Evolutionary conservation across 495 filamentous ascomycete species (phyloP), one percentile per base, ranked within the genome.

Genomic region (Darksidea phi): DNA sequence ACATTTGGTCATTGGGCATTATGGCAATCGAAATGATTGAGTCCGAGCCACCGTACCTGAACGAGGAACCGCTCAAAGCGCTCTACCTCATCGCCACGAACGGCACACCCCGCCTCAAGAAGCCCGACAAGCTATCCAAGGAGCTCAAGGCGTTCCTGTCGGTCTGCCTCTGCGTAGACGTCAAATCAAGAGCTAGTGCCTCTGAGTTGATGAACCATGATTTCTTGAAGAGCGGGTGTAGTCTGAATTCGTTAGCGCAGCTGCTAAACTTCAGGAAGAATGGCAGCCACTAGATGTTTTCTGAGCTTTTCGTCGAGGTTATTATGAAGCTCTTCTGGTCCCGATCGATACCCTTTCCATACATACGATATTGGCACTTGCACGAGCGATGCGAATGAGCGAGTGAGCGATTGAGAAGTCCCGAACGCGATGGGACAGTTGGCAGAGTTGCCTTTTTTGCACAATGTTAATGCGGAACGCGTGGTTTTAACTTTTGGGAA

Each of bases 11-110:
- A 12, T 80, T 98, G 49, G 94, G 94, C 67, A 98, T 98, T 77
- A 98, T 97, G 94, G 93, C 94, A 41, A 98, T 98, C 66, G 94
- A 98, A 78, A 96, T 98, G 95, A 98, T 98, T 70, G 95, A 98
- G 75, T 93, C 89, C 11, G 94, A 98, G 71, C 94, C 94, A 6
- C 94, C 94, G 0, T 97, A 98, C 73, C 82, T 97, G 24, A 97
- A 97, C 74, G 94, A 97, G 74, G 93, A 97, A 75, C 94, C 94
- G 0, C 83, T 98, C 32, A 98, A 97, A 80, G 94, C 89, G 12
- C 83, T 98, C 47, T 98, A 95, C 69, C 84, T 97, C 37, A 97
- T 98, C 69, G 94, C 94, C 34, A 98, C 95, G 60, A 96, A 98
- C 71, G 95, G 95, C 61, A 97, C 95, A 5, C 94, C 94, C 12